Conservation (phyloP, 176 grass and related monocot genomes). For the Rhynchospora breviuscula region DNA sequence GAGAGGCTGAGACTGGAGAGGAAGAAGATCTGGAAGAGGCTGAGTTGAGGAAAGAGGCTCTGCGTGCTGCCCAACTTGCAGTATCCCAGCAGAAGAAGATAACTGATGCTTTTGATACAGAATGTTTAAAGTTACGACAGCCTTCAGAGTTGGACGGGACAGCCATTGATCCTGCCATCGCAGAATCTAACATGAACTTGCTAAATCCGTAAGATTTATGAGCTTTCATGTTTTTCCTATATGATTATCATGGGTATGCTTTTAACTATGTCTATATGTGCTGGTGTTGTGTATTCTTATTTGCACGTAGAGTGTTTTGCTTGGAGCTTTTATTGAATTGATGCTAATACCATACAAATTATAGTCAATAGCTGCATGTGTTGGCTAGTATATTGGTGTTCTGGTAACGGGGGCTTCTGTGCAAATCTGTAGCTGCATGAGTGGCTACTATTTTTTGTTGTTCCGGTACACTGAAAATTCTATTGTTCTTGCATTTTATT, state of each 20-base stretch:
- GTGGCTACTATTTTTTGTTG: no score
- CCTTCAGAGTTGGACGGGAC: constrained; percentile 41
- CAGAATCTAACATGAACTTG: constrained; percentile 74
- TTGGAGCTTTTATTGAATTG: constrained; percentile 1
- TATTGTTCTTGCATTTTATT: not conserved
- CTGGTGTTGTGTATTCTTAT: constrained; percentile 1
- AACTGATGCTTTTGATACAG: constrained; percentile 95
- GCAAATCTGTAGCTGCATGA: no score
- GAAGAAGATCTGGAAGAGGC: constrained; percentile 92
- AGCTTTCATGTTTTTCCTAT: not conserved
- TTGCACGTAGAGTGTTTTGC: not conserved
- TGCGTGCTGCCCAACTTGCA: constrained; percentile 77
- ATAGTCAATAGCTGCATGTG: not conserved
- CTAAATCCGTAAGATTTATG: constrained; percentile 78
- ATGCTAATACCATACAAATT: not conserved
- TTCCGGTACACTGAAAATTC: no score
- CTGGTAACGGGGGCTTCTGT: not conserved
- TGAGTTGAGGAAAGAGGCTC: constrained; percentile 83
- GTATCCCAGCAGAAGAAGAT: constrained; percentile 94
- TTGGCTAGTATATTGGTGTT: not conserved
- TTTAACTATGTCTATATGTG: not conserved
- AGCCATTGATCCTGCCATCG: constrained; percentile 46
- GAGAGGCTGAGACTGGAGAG: constrained; percentile 34
- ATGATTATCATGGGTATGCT: not conserved
- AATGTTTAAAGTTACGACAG: constrained; percentile 61